A percentile compares a stretch with the other conserved stretches of the same genome.
phyloP scores from a whole-genome alignment of 306 rosid species.

The Benincasa hispida region DNA sequence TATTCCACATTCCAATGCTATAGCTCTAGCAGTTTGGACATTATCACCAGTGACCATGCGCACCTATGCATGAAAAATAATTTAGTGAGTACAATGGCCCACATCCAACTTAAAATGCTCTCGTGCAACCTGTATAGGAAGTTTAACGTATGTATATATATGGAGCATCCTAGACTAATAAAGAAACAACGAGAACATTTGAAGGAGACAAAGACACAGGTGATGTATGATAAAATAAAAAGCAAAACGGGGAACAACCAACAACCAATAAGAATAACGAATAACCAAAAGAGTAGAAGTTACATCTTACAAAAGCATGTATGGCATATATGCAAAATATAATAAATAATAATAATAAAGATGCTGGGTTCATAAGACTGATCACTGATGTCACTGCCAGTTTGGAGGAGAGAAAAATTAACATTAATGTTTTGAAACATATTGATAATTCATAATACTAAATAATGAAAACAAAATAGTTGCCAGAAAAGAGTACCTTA shows the following conservation, averaged over 20 bases:
- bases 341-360: neutral
- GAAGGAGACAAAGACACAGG: neutral
- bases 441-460: neutral
- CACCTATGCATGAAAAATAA: slow-evolving; percentile 27
- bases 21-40: slow-evolving; percentile 83
- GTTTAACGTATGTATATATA: neutral
- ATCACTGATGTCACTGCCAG: neutral
- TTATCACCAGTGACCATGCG: slow-evolving; percentile 96
- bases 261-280: neutral
- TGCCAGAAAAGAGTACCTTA: slow-evolving; percentile 42
- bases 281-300: neutral
- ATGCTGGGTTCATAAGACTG: neutral
- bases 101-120: neutral
- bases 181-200: neutral
- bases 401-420: neutral
- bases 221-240: neutral
- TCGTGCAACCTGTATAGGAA: neutral
- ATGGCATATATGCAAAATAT: neutral
- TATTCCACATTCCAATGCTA: slow-evolving; percentile 88
- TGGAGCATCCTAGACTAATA: neutral
- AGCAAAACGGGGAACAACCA: neutral
- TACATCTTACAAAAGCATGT: neutral
- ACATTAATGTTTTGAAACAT: neutral
- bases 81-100: neutral
- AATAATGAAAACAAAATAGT: neutral